These are phyloP conservation scores for Scheffersomyces insectosa DNA, from an alignment of 1,139 yeast genomes.

Conservation along the genomic window DNA sequence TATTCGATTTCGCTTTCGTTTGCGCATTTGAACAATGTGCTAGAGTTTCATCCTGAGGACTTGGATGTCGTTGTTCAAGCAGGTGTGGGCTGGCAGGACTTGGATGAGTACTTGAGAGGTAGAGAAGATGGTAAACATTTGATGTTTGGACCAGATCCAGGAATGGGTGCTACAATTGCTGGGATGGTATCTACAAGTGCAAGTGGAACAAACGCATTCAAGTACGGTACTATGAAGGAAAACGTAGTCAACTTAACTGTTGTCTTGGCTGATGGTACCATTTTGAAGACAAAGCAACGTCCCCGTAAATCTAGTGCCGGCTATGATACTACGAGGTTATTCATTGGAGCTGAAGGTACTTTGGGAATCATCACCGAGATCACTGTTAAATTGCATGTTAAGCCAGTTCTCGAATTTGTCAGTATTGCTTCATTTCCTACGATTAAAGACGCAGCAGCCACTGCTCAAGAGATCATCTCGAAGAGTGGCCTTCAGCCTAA, in stretches of 20 bases:
- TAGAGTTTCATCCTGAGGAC: constrained; percentile 43
- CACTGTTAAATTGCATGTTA: constrained; percentile 42
- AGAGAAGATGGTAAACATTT: constrained; percentile 36
- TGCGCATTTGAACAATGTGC: constrained; percentile 32
- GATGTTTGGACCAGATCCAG: constrained; percentile 50
- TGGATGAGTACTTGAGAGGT: constrained; percentile 35
- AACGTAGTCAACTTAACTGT: constrained; percentile 47
- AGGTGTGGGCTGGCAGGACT: constrained; percentile 52
- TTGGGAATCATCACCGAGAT: constrained; percentile 47
- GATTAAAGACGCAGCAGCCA: constrained; percentile 44
- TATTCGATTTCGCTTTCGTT: constrained; percentile 47
- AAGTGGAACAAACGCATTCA: constrained; percentile 48
- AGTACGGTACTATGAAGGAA: constrained; percentile 51
- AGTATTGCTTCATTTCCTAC: constrained; percentile 43
- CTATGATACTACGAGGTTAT: constrained; percentile 44
- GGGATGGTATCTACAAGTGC: constrained; percentile 52
- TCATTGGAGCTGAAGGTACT: constrained; percentile 51
- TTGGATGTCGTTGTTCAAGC: constrained; percentile 48
- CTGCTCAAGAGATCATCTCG: constrained; percentile 39
- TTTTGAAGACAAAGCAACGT: constrained; percentile 44
- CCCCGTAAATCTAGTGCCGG: constrained; percentile 51
- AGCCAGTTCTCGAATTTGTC: constrained; percentile 40
- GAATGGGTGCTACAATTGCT: constrained; percentile 48
- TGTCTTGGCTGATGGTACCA: constrained; percentile 50
- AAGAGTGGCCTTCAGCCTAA: constrained; percentile 43